These are phyloP conservation scores for Thelonectria rubi DNA, from an alignment of 2,329 filamentous ascomycete genomes.

Conservation along the genomic window DNA sequence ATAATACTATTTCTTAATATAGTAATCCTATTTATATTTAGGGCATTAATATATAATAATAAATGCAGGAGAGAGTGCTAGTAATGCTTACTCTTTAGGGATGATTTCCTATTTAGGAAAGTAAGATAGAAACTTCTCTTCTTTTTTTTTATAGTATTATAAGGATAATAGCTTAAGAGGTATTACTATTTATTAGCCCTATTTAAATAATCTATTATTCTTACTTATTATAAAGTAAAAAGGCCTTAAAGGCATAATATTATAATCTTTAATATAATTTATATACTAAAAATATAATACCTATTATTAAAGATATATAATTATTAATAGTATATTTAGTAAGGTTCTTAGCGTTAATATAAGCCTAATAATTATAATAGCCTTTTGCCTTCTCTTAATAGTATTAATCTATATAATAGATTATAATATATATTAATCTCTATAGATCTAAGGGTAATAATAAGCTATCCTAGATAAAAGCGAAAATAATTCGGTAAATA, in stretches of 20 bases:
- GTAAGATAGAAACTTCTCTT: background rate
- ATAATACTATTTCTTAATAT: background rate
- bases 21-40: background rate
- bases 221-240: background rate
- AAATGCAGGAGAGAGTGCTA: conserved; percentile 14
- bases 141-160: background rate
- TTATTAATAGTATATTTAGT: background rate
- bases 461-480: background rate
- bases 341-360: background rate
- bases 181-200: background rate
- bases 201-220: background rate
- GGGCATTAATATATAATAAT: conserved; percentile 4
- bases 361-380: background rate
- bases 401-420: conserved; percentile 7
- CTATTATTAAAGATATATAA: background rate
- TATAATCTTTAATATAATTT: conserved; percentile 6
- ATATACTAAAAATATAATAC: conserved; percentile 2
- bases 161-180: background rate
- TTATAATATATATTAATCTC: background rate
- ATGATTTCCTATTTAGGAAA: background rate
- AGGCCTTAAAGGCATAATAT: conserved; percentile 7
- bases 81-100: conserved; percentile 2
- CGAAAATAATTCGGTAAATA: background rate
- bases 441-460: background rate
- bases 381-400: background rate